Conservation (phyloP, 306 rosid species). For the Lablab purpureus region DNA sequence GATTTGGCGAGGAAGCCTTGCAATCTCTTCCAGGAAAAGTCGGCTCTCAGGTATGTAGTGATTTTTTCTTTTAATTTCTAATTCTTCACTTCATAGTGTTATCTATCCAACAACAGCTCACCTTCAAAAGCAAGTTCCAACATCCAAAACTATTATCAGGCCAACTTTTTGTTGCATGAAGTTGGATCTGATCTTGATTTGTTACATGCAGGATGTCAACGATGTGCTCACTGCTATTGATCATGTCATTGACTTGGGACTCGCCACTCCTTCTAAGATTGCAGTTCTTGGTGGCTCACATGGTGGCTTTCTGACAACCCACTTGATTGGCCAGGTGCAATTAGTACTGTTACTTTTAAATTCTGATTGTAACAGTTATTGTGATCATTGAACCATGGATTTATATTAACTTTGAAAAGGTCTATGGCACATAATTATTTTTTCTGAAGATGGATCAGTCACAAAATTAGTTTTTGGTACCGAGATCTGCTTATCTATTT, state of each 20-base stretch:
- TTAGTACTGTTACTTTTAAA: constrained; percentile 31
- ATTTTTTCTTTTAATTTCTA: constrained; percentile 36
- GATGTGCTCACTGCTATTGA: constrained; percentile 87
- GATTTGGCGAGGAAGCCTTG: constrained; percentile 98
- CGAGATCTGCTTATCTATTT: constrained; percentile 21
- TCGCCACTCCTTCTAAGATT: constrained; percentile 79
- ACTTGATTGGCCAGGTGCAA: constrained; percentile 96
- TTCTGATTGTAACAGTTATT: constrained; percentile 5
- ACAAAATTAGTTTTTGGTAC: not conserved
- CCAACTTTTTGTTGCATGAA: not conserved
- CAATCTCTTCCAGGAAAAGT: constrained; percentile 90
- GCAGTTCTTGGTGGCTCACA: constrained; percentile 91
- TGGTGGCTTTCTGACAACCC: constrained; percentile 96
- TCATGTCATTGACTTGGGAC: constrained; percentile 74
- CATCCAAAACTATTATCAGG: constrained; percentile 31
- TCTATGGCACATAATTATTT: constrained; percentile 10
- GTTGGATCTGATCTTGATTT: constrained; percentile 36
- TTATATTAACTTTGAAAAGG: constrained; percentile 23
- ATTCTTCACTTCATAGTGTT: constrained; percentile 25
- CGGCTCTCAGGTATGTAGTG: constrained; percentile 81
- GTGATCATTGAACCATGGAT: constrained; percentile 12
- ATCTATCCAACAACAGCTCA: constrained; percentile 37
- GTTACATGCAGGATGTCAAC: constrained; percentile 75
- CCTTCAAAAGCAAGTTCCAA: constrained; percentile 41
- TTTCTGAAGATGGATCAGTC: constrained; percentile 9